Conservation (phyloP, 2,329 filamentous ascomycete species). For the Celoporthe dispersa region DNA sequence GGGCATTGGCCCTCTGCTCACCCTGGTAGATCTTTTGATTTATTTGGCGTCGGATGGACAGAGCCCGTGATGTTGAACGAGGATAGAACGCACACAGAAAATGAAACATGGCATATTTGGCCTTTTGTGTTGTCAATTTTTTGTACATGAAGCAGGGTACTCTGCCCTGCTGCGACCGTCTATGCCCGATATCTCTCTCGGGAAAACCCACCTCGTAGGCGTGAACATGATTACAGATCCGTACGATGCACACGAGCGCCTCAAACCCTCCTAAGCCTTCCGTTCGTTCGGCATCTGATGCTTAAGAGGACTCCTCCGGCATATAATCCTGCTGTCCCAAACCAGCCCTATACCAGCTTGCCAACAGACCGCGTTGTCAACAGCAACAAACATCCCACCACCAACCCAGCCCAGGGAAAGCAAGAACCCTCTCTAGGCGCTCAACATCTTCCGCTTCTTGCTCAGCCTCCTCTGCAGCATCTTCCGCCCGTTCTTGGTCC, state of each 20-base stretch:
- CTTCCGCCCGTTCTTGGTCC: conserved; percentile 56
- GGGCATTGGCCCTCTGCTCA: not conserved
- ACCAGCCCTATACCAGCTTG: not conserved
- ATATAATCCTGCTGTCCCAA: not conserved
- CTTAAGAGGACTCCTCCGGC: not conserved
- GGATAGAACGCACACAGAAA: not conserved
- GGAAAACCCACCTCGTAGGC: not conserved
- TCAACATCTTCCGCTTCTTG: conserved; percentile 56
- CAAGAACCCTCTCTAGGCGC: conserved; percentile 34
- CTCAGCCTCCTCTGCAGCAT: conserved; percentile 55
- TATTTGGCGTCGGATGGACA: not conserved
- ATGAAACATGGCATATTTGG: not conserved
- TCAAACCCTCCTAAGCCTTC: not conserved
- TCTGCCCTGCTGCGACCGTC: not conserved
- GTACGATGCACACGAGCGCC: not conserved
- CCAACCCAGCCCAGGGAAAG: not conserved
- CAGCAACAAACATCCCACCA: not conserved
- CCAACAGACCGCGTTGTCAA: not conserved
- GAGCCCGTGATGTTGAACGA: not conserved
- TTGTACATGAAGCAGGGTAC: not conserved
- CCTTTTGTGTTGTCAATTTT: not conserved
- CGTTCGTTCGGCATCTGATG: not conserved
- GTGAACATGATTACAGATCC: not conserved
- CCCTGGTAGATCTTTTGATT: not conserved
- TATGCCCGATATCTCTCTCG: not conserved